A percentile compares a stretch with the other conserved stretches of the same genome.
These are phyloP conservation scores for Naganishia sp. DNA, from an alignment of 1,284 basidiomycete genomes.

Conservation along the genomic window DNA sequence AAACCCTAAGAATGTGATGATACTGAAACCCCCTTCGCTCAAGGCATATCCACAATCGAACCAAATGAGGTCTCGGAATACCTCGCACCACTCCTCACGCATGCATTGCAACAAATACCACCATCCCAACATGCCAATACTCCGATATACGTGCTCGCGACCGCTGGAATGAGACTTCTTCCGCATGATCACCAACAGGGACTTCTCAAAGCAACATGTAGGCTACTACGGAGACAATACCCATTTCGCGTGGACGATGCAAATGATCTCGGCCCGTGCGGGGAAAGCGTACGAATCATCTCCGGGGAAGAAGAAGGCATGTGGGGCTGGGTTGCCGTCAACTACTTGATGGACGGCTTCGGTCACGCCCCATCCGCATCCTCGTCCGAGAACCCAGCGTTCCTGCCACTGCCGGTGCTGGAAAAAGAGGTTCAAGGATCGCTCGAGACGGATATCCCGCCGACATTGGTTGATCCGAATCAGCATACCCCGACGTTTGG, in stretches of 20 bases:
- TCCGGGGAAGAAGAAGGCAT: conserved; percentile 97
- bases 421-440: conserved; percentile 25
- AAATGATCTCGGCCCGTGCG: conserved; percentile 72
- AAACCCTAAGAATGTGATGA: neutral
- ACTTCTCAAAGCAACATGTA: conserved; percentile 75
- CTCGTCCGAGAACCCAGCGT: conserved; percentile 40
- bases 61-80: conserved; percentile 71
- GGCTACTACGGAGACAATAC: conserved; percentile 71
- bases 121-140: conserved; percentile 78
- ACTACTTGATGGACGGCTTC: conserved; percentile 99
- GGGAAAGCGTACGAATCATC: conserved; percentile 88
- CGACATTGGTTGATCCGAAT: conserved; percentile 50
- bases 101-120: conserved; percentile 81
- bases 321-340: conserved; percentile 98
- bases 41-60: conserved; percentile 83
- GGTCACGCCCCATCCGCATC: conserved; percentile 54
- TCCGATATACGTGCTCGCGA: conserved; percentile 91
- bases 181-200: conserved; percentile 67
- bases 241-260: conserved; percentile 53
- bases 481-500: conserved; percentile 77
- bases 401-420: conserved; percentile 24
- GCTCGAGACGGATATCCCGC: conserved; percentile 40
- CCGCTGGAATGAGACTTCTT: conserved; percentile 94
- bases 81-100: conserved; percentile 76
- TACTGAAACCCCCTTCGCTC: neutral